phyloP scores from a whole-genome alignment of 2,329 filamentous ascomycete genomes.

The Nemania sp. region DNA sequence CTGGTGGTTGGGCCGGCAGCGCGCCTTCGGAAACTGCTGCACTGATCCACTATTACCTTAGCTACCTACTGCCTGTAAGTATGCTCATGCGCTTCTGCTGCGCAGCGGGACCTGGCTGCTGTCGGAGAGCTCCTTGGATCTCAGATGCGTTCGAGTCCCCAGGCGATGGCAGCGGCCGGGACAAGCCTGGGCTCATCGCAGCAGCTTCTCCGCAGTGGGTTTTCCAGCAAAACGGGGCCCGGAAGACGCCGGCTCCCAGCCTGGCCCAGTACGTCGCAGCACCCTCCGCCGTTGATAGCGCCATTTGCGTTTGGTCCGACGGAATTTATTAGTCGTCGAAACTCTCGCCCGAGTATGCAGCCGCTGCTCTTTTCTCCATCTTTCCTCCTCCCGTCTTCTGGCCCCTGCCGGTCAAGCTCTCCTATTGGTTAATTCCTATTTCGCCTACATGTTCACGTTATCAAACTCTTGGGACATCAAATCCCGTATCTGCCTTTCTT shows the following conservation, averaged over 20 bases:
- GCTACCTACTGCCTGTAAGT: neutral
- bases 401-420: neutral
- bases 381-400: neutral
- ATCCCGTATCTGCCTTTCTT: too few relatives aligned
- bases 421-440: conserved; percentile 18
- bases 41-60: neutral
- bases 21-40: conserved; percentile 5
- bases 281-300: conserved; percentile 13
- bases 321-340: conserved; percentile 19
- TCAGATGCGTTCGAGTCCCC: conserved; percentile 2
- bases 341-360: conserved; percentile 15
- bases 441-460: neutral
- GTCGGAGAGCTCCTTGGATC: conserved; percentile 26
- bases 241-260: conserved; percentile 32
- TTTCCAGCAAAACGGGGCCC: conserved; percentile 5
- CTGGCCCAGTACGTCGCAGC: neutral
- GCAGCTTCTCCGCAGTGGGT: conserved; percentile 22
- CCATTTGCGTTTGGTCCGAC: conserved; percentile 3
- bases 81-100: too few relatives aligned
- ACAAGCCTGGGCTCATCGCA: conserved; percentile 2
- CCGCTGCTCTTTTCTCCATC: conserved; percentile 7
- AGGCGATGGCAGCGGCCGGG: conserved; percentile 7
- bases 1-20: conserved; percentile 12
- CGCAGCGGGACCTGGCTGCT: neutral
- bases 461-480: neutral